Percentiles rank a stretch among this genome's conserved stretches.
Conservation (phyloP, 495 filamentous ascomycete genomes). For the Trichoderma reesei region DNA sequence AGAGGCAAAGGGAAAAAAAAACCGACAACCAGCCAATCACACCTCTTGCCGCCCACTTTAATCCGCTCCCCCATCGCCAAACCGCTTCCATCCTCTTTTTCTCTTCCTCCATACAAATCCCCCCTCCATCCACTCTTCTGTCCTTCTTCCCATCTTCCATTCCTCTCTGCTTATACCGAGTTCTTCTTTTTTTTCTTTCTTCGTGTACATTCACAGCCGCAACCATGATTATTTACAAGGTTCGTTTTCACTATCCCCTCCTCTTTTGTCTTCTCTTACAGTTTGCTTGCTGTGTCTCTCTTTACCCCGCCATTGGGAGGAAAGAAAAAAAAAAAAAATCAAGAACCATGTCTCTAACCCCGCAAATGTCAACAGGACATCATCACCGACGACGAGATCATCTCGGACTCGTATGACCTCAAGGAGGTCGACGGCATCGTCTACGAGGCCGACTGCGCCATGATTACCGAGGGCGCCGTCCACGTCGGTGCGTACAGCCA, state of each 20-base stretch:
- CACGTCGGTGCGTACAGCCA: slow-evolving; percentile 56
- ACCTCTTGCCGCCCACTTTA: not conserved
- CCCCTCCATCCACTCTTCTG: not conserved
- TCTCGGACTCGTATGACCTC: slow-evolving; percentile 85
- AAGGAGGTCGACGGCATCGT: slow-evolving; percentile 64
- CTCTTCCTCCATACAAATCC: not conserved
- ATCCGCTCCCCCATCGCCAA: not conserved
- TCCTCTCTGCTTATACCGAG: not conserved
- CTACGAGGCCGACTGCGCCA: slow-evolving; percentile 84
- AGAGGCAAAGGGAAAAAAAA: not conserved
- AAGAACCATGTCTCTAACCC: slow-evolving; percentile 17
- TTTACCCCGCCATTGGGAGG: slow-evolving; percentile 9
- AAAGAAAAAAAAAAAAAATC: not conserved
- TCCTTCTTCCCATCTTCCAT: not conserved
- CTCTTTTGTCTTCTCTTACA: too few relatives aligned
- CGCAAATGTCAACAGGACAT: slow-evolving; percentile 54
- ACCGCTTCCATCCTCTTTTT: too few relatives aligned
- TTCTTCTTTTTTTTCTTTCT: not conserved
- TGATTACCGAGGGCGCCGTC: slow-evolving; percentile 66
- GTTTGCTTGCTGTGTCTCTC: not conserved
- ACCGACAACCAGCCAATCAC: not conserved
- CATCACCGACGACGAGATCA: slow-evolving; percentile 83
- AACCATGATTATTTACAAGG: slow-evolving; percentile 6
- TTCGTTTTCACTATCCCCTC: too few relatives aligned
- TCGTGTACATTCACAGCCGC: not conserved